Evolutionary conservation across 352 stramenopile genomes (phyloP), one percentile per base, ranked within the genome.

Genomic region (Phytophthora cactorum): DNA sequence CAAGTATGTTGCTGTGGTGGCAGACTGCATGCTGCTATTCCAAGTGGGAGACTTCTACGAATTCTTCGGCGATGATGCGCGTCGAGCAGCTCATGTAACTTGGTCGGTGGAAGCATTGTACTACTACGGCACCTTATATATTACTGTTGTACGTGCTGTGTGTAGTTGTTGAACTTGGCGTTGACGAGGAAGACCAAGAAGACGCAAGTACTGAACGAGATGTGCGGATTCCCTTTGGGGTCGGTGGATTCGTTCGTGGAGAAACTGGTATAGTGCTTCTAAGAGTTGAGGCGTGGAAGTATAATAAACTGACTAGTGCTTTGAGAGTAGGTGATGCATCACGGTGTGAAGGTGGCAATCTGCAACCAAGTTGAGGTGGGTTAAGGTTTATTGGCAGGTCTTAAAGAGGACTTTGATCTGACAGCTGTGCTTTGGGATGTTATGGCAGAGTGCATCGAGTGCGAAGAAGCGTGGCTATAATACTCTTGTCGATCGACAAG

Each of bases 21-120:
- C 50, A 93, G 86, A 91, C 66, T 93, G 86, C 54, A 86, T 94
- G 82, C 59, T 94, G 41, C 66, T 94, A 7, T 94, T 92, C 57
- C 86, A 94, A 78, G 86, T 94, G 25, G 86, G 86, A 47, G 86
- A 94, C 56, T 94, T 94, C 29, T 94, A 92, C 72, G 86, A 94
- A 68, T 89, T 94, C 63, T 94, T 94, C 49, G 81, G 84, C 5
- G 84, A 91, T 36, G 86, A 94, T 55, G 86, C 86, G 8, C 66
- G 84, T 10, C 77, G 81, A 25, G 86, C 82, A 27, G 90, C 86
- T 53, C 78, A 89, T 51, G 86, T 94, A 75, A 52, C 43, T 45
- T 22, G 51, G 10, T 38, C 36, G 27, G 14, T 44, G 17, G 2
- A 8, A 29, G 27, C 17, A 44, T 41, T 29, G 5, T 25, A 51